Conservation (phyloP, 1,284 basidiomycete genomes). For the Marasmius fiardii region DNA sequence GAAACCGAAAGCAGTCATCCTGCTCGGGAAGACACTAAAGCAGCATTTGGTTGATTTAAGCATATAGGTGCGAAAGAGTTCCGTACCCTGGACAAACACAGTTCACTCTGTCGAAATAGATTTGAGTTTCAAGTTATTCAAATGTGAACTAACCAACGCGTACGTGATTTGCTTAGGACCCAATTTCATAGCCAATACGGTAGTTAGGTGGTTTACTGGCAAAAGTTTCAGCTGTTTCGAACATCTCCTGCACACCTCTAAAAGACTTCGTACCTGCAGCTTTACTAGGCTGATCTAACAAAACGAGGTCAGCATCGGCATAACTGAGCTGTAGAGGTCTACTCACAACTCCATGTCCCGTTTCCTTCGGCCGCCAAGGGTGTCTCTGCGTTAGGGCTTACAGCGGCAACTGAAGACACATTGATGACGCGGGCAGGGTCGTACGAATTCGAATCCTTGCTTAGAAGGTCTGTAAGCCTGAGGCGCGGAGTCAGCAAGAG, state of each 20-base stretch:
- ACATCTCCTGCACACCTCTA: not conserved
- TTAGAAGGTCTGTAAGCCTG: slow-evolving; percentile 61
- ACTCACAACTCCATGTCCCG: slow-evolving; percentile 83
- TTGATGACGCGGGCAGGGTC: slow-evolving; percentile 80
- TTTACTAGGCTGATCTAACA: slow-evolving; percentile 74
- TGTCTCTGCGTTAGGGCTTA: slow-evolving; percentile 52
- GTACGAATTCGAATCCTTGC: slow-evolving; percentile 59
- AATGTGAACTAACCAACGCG: slow-evolving; percentile 21
- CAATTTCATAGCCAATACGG: slow-evolving; percentile 69
- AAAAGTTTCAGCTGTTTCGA: too few relatives aligned
- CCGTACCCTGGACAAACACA: slow-evolving; percentile 71
- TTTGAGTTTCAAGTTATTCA: too few relatives aligned
- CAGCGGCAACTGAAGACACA: slow-evolving; percentile 74
- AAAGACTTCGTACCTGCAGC: slow-evolving; percentile 47
- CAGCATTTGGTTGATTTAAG: too few relatives aligned
- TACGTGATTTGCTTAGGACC: slow-evolving; percentile 62
- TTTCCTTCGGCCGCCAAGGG: slow-evolving; percentile 51
- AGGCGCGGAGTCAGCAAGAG: slow-evolving; percentile 9
- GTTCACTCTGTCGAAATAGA: slow-evolving; percentile 61
- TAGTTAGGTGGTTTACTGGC: slow-evolving; percentile 78
- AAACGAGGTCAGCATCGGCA: not conserved
- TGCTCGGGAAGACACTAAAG: slow-evolving; percentile 74
- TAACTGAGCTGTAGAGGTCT: not conserved
- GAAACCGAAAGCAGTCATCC: slow-evolving; percentile 83
- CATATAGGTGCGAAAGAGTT: not conserved